Base-by-base conservation (phyloP, 192 early-diverging fungal genomes). In the Coemansia sp. region DNA sequence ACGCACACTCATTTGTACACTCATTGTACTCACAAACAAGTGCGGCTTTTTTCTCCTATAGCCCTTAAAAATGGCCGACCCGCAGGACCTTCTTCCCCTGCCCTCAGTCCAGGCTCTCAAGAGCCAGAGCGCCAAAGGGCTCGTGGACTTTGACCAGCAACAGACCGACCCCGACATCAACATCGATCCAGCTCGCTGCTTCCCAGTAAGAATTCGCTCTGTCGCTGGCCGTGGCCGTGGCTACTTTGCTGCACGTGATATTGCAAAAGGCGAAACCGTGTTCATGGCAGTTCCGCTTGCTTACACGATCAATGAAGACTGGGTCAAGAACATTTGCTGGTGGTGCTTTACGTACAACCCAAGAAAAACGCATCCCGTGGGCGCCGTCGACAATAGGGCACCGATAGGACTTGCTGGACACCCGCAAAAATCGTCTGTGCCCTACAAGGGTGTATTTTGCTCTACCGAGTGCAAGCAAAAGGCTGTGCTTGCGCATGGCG, bases 211-310 rank as follows among this genome's bases (percentile, higher is more conserved):
- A n/a, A 75, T 81, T 37, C 56, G 52, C 7, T 49, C 66, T 35
- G 66, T 72, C 12, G 62, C 68, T 2, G 78, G 73, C 39, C 78
- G 78, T 15, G 78, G 78, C 2, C 78, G 78, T 12, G 78, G 78
- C 4, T 81, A 75, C 56, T 81, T 81, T 72, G 78, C 78, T 2
- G 48, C 72, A 16, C 65, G 73, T 6, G 61, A 69, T 46, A 72
- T 81, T 49, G 43, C 59, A 8, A 20, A 18, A 3, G 73, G 73
- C 37, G 73, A 81, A 31, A 53, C 59, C 7, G 72, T 81, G 52
- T 67, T 81, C 25, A 51, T 37, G 16, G 72, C 78, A 0, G 60
- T 52, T 13, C 78, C 78, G 21, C 63, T 75, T 18, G 69, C 78
- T 10, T 81, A 66, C 63, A 33, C 78, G 4, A 66, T 81, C 18